phyloP scores from a whole-genome alignment of 139 green algal genomes.

The Pleodorina starrii region DNA sequence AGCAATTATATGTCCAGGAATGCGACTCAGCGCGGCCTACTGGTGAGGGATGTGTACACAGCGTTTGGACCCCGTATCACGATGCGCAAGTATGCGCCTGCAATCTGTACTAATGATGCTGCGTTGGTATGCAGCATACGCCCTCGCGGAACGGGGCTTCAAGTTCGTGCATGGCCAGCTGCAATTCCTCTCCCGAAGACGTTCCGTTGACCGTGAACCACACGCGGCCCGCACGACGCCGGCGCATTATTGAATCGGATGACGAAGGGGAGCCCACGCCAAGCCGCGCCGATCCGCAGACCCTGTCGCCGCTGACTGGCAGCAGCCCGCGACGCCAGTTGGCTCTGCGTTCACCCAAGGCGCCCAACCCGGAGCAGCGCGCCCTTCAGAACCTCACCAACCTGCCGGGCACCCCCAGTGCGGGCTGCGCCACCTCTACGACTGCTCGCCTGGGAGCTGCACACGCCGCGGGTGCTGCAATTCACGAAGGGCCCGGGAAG shows the following conservation, averaged over 20 bases:
- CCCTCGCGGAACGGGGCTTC: not conserved
- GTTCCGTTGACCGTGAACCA: constrained; percentile 9
- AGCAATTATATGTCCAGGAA: not conserved
- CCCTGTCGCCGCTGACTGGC: not conserved
- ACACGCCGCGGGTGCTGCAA: not conserved
- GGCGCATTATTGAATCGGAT: not conserved
- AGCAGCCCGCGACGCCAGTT: not conserved
- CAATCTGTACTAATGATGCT: not conserved
- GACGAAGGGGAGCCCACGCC: not conserved
- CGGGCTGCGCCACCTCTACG: not conserved
- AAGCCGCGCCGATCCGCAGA: not conserved
- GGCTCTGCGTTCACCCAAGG: not conserved
- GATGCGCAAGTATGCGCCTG: not conserved
- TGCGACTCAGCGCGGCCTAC: not conserved
- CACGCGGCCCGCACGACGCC: not conserved
- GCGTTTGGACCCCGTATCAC: not conserved
- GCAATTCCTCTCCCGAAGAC: not conserved
- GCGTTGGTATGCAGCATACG: not conserved
- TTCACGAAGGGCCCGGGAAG: not conserved
- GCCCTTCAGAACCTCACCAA: constrained; percentile 19
- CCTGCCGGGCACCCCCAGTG: not conserved
- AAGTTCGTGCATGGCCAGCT: not conserved
- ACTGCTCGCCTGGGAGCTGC: not conserved
- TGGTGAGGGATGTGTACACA: not conserved
- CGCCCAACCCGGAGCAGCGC: not conserved